Evolutionary conservation across 208 protist genomes (phyloP), one percentile per base, ranked within the genome.

Genomic region (Trypanosoma caninum): DNA sequence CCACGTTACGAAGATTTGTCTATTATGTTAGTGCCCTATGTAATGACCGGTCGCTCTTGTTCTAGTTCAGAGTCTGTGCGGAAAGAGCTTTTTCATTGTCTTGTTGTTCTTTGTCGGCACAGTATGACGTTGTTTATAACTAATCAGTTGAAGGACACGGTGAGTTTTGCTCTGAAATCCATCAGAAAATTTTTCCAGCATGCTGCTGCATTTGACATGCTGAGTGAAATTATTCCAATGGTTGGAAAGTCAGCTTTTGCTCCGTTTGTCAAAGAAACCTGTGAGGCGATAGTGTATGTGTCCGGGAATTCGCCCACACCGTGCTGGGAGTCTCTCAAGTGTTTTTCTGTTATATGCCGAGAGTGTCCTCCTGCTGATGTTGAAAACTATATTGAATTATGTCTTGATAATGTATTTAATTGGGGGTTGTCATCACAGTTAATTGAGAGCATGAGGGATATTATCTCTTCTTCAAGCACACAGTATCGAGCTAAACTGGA

Each of bases 381-480:
- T 70, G 80, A 89, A 48, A 62, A 28, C 22, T 89, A 84, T 54
- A 76, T 95, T 18, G 85, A 95, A 31, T 46, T 72, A 2, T 92
- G 80, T 50, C 74, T 95, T 41, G 78, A 85, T 35, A 76, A 83
- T 52, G 69, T 92, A n/a, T 95, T 88, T 62, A 61, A 61, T 14
- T 95, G 85, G 83, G 83, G 88, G n/a, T 74, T 95, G 7, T 95
- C 88, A 0, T 68, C 83, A 25, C 76, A 89, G 45, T 69, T 95
- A 41, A 86, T 90, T 37, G 82, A 92, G 64, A 84, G 77, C 50
- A 90, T 95, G 84, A 60, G 80, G 11, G 72, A 80, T 51, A 91
- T 95, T 60, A 89, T 92, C 54, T 58, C 84, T 2, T 69, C 76
- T 13, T 82, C 82, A 14, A 76, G 66, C 45, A 45, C 45, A 33